phyloP scores from a whole-genome alignment of 140 eudicot species.

The Senecio squalidus region DNA sequence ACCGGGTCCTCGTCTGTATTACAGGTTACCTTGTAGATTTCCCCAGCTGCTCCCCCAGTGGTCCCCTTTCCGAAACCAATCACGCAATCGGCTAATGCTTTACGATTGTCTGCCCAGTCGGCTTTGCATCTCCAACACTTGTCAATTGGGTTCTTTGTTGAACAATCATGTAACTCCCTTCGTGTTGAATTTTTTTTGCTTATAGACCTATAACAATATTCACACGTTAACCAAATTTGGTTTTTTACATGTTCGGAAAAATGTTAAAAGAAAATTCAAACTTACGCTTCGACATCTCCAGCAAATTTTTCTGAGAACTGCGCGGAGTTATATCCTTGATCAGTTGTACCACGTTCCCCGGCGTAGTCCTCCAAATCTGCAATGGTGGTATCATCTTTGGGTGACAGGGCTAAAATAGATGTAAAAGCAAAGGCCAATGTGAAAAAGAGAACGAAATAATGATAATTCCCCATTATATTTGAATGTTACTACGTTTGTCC shows the following conservation, averaged over 20 bases:
- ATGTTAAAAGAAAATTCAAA: neutral
- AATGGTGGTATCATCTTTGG: neutral
- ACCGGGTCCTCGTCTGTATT: conserved; percentile 15
- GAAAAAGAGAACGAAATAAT: neutral
- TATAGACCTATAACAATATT: neutral
- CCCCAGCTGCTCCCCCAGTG: conserved; percentile 26
- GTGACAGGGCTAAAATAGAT: neutral
- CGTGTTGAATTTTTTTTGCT: conserved; percentile 8
- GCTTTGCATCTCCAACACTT: conserved; percentile 39
- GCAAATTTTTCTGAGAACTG: conserved; percentile 9
- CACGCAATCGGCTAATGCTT: conserved; percentile 22
- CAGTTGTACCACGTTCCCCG: neutral
- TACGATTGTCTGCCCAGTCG: conserved; percentile 31
- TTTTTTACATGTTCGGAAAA: too few relatives aligned
- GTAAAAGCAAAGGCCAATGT: conserved; percentile 13
- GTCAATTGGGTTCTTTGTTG: conserved; percentile 27
- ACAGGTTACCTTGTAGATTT: conserved; percentile 22
- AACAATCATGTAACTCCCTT: conserved; percentile 21
- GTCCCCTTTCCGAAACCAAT: conserved; percentile 26
- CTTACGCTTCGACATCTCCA: conserved; percentile 37
- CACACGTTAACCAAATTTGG: neutral
- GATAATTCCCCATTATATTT: conserved; percentile 7
- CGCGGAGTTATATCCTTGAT: conserved; percentile 14
- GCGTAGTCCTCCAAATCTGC: conserved; percentile 9
- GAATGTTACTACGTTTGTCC: neutral